A percentile compares a stretch with the other conserved stretches of the same genome.
Evolutionary conservation across 2,329 filamentous ascomycete genomes (phyloP).

Genomic region (Ophiostoma pallidulum): DNA sequence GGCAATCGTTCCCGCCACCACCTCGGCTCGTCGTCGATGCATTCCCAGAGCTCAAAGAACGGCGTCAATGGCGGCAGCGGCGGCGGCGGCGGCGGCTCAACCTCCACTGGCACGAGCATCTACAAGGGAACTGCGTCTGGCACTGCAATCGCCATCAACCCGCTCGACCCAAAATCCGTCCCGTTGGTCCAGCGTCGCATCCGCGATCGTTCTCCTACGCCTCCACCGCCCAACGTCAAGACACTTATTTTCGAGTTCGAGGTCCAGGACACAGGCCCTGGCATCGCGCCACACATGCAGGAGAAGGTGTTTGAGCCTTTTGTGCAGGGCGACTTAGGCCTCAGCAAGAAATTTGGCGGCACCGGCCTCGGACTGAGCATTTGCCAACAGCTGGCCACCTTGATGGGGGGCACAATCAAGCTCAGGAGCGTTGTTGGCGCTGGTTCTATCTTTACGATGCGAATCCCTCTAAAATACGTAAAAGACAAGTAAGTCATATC

Average conservation of each 20-base stretch:
- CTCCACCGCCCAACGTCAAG: conserved; percentile 52
- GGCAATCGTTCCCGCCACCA: conserved; percentile 34
- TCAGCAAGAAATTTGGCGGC: conserved; percentile 84
- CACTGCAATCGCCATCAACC: conserved; percentile 54
- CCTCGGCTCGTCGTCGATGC: conserved; percentile 39
- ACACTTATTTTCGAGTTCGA: conserved; percentile 77
- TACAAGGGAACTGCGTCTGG: conserved; percentile 29
- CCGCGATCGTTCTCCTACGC: conserved; percentile 48
- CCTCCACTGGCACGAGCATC: conserved; percentile 9
- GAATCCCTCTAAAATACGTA: conserved; percentile 69
- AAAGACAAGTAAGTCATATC: conserved; percentile 54
- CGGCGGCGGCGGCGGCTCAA: conserved; percentile 19
- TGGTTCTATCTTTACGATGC: conserved; percentile 74
- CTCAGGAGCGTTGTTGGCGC: conserved; percentile 62
- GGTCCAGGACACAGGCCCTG: conserved; percentile 79
- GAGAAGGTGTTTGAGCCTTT: conserved; percentile 87
- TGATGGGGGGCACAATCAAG: conserved; percentile 73
- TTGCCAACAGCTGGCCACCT: conserved; percentile 70
- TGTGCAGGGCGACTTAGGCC: conserved; percentile 79
- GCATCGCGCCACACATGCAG: conserved; percentile 69
- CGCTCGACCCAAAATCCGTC: conserved; percentile 44
- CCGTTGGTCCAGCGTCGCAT: conserved; percentile 35
- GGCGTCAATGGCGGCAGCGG: conserved; percentile 3
- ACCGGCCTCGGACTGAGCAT: conserved; percentile 84
- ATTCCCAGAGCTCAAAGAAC: conserved; percentile 39